Conservation (phyloP, 306 rosid genomes). For the Inga laurina region DNA sequence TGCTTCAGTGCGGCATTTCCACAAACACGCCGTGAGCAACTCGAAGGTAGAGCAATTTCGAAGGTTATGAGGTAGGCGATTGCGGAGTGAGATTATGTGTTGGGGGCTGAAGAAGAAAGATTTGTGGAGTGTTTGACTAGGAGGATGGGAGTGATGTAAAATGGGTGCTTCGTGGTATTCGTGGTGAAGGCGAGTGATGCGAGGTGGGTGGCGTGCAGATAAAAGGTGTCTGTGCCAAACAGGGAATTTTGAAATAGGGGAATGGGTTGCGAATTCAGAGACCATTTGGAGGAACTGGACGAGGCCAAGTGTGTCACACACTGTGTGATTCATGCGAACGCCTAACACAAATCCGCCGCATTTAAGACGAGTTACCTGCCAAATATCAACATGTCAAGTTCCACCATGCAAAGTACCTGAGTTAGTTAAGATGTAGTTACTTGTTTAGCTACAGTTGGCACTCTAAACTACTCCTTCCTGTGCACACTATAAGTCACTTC, state of each 20-base stretch:
- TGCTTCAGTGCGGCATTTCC: constrained; percentile 34
- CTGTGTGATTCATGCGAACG: constrained; percentile 23
- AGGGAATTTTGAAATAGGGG: background rate
- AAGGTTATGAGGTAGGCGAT: background rate
- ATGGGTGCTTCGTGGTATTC: constrained; percentile 8
- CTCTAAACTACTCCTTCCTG: too few species aligned
- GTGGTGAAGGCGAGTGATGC: constrained; percentile 9
- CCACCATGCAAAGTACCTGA: too few species aligned
- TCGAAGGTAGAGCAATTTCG: constrained; percentile 21
- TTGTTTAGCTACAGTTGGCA: too few species aligned
- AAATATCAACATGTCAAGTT: background rate
- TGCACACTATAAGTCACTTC: too few species aligned
- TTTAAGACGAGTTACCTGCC: background rate
- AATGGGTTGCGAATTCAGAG: constrained; percentile 3
- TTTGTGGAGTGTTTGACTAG: background rate
- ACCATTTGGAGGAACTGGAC: constrained; percentile 27
- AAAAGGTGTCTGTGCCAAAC: constrained; percentile 28
- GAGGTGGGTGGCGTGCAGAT: constrained; percentile 12
- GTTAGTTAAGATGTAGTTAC: too few species aligned
- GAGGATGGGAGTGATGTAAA: background rate
- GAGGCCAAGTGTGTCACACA: constrained; percentile 21
- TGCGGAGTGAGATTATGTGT: background rate
- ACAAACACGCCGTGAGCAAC: constrained; percentile 18
- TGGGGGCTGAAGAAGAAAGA: constrained; percentile 32
- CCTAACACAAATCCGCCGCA: constrained; percentile 34